These are phyloP conservation scores for Oryza coarctata DNA, from an alignment of 176 grass and related monocot species.

Conservation along the genomic window DNA sequence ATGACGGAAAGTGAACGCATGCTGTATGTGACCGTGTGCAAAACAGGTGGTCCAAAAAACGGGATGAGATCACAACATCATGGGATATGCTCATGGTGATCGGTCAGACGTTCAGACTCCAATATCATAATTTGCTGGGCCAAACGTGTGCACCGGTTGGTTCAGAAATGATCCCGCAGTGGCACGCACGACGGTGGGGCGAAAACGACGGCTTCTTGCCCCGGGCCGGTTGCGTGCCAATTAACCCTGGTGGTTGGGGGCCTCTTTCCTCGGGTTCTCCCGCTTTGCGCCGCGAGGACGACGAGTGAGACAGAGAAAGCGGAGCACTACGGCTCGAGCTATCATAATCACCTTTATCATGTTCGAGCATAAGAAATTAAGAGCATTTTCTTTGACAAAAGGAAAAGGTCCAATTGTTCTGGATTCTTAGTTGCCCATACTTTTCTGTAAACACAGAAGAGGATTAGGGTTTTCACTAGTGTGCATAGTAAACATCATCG, in stretches of 20 bases:
- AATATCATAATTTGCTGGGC: not conserved
- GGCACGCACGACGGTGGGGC: not conserved
- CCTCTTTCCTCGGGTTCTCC: not conserved
- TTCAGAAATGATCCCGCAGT: not conserved
- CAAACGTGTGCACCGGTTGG: slow-evolving; percentile 10
- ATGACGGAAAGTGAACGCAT: not conserved
- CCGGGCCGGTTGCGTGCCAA: not conserved
- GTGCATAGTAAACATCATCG: no score
- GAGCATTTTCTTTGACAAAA: not conserved
- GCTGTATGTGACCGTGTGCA: not conserved
- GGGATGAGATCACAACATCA: not conserved
- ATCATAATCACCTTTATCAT: not conserved
- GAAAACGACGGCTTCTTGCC: slow-evolving; percentile 24
- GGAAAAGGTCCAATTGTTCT: not conserved
- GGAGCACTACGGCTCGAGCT: not conserved
- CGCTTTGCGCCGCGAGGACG: not conserved
- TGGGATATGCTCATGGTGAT: not conserved
- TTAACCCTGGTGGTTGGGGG: not conserved
- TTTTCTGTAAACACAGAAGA: no score
- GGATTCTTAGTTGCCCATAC: not conserved
- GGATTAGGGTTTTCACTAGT: no score
- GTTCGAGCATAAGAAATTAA: not conserved
- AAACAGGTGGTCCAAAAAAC: not conserved
- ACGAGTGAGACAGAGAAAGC: not conserved
- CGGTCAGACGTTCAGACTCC: no score